phyloP scores from a whole-genome alignment of 495 filamentous ascomycete genomes.

The Penicillium flavigenum region DNA sequence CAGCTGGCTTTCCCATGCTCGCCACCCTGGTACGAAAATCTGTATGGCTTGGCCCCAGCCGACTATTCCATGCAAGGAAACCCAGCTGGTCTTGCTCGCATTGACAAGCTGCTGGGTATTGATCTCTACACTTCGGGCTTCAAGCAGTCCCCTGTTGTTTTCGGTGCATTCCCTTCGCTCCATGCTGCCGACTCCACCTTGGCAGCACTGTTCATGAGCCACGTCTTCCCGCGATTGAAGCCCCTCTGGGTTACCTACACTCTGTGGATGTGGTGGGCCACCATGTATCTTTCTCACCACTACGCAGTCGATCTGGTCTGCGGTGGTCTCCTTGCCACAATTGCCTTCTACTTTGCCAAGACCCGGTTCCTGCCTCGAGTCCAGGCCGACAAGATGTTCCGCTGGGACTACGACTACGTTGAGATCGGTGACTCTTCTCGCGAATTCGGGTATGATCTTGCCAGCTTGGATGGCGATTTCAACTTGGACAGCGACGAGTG shows the following conservation, averaged over 20 bases:
- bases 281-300: conserved; percentile 95
- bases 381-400: conserved; percentile 77
- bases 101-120: conserved; percentile 83
- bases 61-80: conserved; percentile 88
- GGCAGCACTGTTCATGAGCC: conserved; percentile 88
- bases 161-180: conserved; percentile 90
- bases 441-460: conserved; percentile 56
- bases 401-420: conserved; percentile 95
- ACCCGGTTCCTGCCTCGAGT: conserved; percentile 75
- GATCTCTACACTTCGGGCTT: conserved; percentile 91
- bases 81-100: conserved; percentile 82
- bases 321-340: conserved; percentile 76
- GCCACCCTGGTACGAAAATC: conserved; percentile 92
- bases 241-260: conserved; percentile 77
- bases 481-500: conserved; percentile 67
- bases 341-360: conserved; percentile 76
- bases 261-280: conserved; percentile 97
- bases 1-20: conserved; percentile 91
- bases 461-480: conserved; percentile 55
- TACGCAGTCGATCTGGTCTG: conserved; percentile 92
- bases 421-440: conserved; percentile 67
- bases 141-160: conserved; percentile 83
- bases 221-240: conserved; percentile 78
- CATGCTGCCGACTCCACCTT: conserved; percentile 84
- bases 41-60: conserved; percentile 82